Base-by-base conservation (phyloP, 1,284 basidiomycete species). In the Austroboletus sp. region DNA sequence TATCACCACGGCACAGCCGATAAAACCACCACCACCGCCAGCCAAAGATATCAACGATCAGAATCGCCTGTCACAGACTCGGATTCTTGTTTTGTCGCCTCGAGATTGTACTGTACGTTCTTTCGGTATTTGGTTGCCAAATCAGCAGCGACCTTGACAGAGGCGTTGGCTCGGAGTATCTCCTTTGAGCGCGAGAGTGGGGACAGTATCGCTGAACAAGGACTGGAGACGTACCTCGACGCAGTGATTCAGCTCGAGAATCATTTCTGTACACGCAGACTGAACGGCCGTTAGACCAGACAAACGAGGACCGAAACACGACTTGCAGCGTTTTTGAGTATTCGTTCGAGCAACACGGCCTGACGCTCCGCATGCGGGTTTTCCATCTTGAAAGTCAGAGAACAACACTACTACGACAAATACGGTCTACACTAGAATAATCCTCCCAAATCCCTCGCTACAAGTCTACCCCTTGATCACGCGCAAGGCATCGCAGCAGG, bases 331-430 rank as follows among this genome's bases (percentile, higher is more conserved):
- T 91, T 95, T 68, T 92, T 93, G 32, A 92, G 73, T 53, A 96
- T 94, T 23, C 92, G 78, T 58, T 93, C 89, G 3, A 95, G 74
- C 27, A 95, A 75, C 31, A 92, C 80, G 27, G 87, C 89, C 63
- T 96, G 92, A 50, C 89, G 76, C 66, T 93, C 89, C 51, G 91
- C 89, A 61, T 95, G 89, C 21, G 87, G 89, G 63, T 91, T 92
- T 68, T 92, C 87, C 89, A 93, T 92, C 40, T 39, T 15, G 44
- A 32, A 31, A 36, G 45, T 23, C 16, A 10, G 25, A 25, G 25
- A 8, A 25, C 25, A 25, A 25, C 25, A 25, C 25, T 25, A 8
- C 15, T 31, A 31, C 10, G 15, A 31, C n/a, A n/a, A 3, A 15
- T 7, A 7, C n/a, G 6, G 1, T 31, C 30, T 31, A n/a, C 30